Base-by-base conservation (phyloP, 73 alveolate genomes). In the Blepharisma stoltei region DNA sequence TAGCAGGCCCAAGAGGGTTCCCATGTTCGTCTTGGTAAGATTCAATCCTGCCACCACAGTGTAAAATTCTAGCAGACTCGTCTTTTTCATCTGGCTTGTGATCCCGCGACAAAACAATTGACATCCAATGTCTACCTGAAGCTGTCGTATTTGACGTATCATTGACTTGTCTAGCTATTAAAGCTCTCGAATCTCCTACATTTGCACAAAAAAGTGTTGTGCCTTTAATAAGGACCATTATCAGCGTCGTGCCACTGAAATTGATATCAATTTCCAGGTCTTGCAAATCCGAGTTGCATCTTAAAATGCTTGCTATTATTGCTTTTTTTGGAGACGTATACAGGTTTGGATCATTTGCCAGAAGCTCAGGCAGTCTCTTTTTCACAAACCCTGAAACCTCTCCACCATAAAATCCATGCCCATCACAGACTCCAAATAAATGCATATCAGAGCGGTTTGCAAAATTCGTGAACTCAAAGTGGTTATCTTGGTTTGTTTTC, bases 341-440 rank as follows among this genome's bases (percentile, higher is more conserved):
- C 0, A 60, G 14, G 46, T 60, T 38, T 2, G 49, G 73, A 60
- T 25, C 45, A 8, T 14, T 14, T n/a, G 73, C 73, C 18, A 60
- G 46, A 60, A 60, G 73, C 5, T 20, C 48, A n/a, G 79, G 79
- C 11, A 84, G 67, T 6, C 85, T 76, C 70, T 85, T 78, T 55
- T 84, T 84, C 8, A 84, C 32, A 49, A 84, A 84, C 6, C 76
- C 54, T 8, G 89, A 82, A 5, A 84, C 92, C 67, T 84, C 88
- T 84, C 90, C 95, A 6, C 97, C 97, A 85, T 84, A 85, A 6
- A 88, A 85, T 4, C 97, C 97, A 71, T 90, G 97, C 49, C 97
- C 97, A 85, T 90, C 97, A 55, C 85, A 80, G 6, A 85, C 92
- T 6, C 89, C 92, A 54, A 81, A 79, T 21, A 81, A 75, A 82